Percentiles rank a stretch among this genome's conserved stretches.
These are phyloP conservation scores for Wickerhamiella shivajii DNA, from an alignment of 805 yeast species.

Conservation along the genomic window DNA sequence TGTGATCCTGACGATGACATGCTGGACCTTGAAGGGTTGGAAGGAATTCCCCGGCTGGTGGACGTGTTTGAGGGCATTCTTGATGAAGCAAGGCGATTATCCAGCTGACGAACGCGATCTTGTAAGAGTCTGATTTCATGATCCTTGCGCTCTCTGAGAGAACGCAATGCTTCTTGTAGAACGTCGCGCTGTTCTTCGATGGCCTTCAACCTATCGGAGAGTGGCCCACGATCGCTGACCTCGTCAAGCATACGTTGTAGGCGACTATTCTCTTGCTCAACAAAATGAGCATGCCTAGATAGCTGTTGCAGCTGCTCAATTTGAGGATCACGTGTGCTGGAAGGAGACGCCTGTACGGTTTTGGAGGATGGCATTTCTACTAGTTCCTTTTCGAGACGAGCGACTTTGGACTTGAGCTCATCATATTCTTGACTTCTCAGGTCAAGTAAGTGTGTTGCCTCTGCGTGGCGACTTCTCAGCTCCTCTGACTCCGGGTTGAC, in stretches of 20 bases:
- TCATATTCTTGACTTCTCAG: conserved; percentile 21
- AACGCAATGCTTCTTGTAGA: conserved; percentile 27
- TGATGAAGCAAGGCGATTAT: conserved; percentile 17
- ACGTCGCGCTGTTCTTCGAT: conserved; percentile 27
- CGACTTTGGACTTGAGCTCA: conserved; percentile 15
- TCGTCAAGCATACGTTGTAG: conserved; percentile 22
- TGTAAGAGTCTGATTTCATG: conserved; percentile 23
- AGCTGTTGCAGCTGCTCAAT: conserved; percentile 19
- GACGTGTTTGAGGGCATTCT: conserved; percentile 1
- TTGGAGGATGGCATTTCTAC: conserved; percentile 11
- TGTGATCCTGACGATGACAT: conserved; percentile 1
- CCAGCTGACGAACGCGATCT: conserved; percentile 21
- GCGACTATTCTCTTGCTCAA: conserved; percentile 23
- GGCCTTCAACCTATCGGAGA: conserved; percentile 23
- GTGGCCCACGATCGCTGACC: conserved; percentile 21
- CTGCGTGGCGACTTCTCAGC: conserved; percentile 20
- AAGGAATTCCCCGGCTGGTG: not conserved
- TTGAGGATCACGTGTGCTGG: not conserved
- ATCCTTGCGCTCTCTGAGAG: conserved; percentile 27
- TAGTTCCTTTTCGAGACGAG: conserved; percentile 16
- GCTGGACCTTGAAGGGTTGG: conserved; percentile 1
- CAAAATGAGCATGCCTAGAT: conserved; percentile 20
- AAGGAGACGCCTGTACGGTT: conserved; percentile 16
- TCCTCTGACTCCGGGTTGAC: conserved; percentile 15
- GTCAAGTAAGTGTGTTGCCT: conserved; percentile 21